Evolutionary conservation across 2,329 filamentous ascomycete genomes (phyloP), one percentile per base, ranked within the genome.

Genomic region (Stemphylium vesicarium): DNA sequence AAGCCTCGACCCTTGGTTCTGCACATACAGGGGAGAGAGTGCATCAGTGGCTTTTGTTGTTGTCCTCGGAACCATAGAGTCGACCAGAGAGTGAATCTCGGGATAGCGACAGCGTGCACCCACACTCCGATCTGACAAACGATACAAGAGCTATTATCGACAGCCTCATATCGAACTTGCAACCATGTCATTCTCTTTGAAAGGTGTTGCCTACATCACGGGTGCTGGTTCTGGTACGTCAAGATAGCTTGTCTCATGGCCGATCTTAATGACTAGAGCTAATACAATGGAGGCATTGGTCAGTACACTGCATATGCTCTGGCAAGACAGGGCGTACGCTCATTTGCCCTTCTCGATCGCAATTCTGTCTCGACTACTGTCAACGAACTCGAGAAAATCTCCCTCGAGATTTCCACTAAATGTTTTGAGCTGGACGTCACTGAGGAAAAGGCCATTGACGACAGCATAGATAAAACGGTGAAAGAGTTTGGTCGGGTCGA

Each of bases 401-500:
- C 77, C 52, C 78, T 81, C 0, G 39, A 73, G 11, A 59, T 84
- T 4, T 65, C 78, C 2, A 64, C 82, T 7, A 65, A 80, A 26
- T 52, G 68, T 2, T 67, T 82, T 2, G 59, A 75, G 29, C 64
- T 82, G 16, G 79, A 86, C 62, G 81, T 85, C 4, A 71, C 76
- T 12, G 70, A 79, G 33, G 73, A 78, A 41, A 63, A 57, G 1
- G 74, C 78, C 15, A 77, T 85, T 6, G 75, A 79, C n/a, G 59
- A 71, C 3, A 78, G 75, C 16, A 68, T 86, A 7, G 69, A 71
- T 1, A 65, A 75, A 41, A 75, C 76, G 0, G 78, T 78, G 1
- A 65, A 72, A 12, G 65, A 73, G 42, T 85, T 85, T 65, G 82
- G 82, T 8, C 74, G 83, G 3, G 72, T 86, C 37, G 84, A 86